Evolutionary conservation across 176 grass and related monocot genomes (phyloP).

Genomic region (Alopecurus myosuroides): DNA sequence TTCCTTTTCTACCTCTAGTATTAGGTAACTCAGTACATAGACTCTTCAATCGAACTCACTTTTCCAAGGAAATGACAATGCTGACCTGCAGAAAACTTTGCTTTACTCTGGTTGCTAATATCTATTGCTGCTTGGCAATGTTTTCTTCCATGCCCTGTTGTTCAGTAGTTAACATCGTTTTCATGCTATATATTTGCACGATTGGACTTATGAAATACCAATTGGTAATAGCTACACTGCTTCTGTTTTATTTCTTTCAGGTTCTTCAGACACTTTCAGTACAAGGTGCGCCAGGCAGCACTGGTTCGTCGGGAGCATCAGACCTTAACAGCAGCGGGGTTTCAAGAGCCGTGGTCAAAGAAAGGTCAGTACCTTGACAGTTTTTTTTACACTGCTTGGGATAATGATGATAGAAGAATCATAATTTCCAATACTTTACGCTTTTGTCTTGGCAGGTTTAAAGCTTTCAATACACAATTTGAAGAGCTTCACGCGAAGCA

Average conservation of each 20-base stretch:
- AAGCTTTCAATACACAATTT: conserved; percentile 87
- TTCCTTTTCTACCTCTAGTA: not conserved
- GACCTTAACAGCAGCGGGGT: conserved; percentile 76
- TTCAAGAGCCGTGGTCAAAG: conserved; percentile 79
- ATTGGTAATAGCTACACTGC: conserved; percentile 10
- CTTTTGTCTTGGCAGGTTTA: conserved; percentile 55
- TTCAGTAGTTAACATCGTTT: not conserved
- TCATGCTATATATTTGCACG: not conserved
- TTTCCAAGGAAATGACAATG: not conserved
- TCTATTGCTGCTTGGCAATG: not conserved
- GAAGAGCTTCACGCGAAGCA: conserved; percentile 88
- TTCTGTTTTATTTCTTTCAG: conserved; percentile 39
- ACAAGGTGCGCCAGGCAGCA: conserved; percentile 57
- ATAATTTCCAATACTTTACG: not conserved
- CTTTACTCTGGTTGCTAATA: not conserved
- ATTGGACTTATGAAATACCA: not conserved
- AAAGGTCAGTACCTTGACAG: conserved; percentile 36
- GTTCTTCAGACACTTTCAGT: conserved; percentile 89
- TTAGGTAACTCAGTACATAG: not conserved
- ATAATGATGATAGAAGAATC: not conserved
- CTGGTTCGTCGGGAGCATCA: conserved; percentile 29
- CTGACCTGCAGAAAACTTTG: not conserved
- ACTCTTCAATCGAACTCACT: not conserved
- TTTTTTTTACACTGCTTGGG: not conserved
- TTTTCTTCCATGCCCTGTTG: not conserved